These are phyloP conservation scores for Gomphus sp. DNA, from an alignment of 1,284 basidiomycete genomes.

Conservation along the genomic window DNA sequence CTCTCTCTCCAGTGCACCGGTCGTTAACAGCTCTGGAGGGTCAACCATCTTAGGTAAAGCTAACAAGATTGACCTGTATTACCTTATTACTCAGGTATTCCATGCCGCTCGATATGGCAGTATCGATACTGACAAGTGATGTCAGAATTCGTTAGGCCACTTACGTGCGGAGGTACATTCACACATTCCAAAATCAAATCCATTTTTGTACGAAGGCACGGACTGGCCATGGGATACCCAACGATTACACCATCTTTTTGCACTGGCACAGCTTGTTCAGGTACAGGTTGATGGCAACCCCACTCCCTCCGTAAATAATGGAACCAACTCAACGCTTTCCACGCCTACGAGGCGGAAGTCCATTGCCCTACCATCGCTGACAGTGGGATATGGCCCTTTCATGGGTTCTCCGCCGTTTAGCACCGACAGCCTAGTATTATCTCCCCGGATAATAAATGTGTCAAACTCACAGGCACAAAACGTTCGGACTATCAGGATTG, in stretches of 20 bases:
- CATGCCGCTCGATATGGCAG: neutral
- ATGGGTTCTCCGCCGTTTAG: conserved; percentile 11
- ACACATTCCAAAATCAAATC: conserved; percentile 57
- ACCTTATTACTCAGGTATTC: conserved; percentile 70
- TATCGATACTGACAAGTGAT: neutral
- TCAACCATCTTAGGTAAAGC: conserved; percentile 39
- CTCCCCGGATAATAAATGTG: conserved; percentile 11
- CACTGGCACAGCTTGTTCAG: conserved; percentile 55
- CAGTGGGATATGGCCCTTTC: conserved; percentile 11
- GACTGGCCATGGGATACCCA: conserved; percentile 60
- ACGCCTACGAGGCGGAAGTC: conserved; percentile 12
- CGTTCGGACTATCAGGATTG: conserved; percentile 56
- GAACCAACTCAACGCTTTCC: neutral
- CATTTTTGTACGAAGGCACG: conserved; percentile 73
- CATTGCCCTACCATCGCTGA: conserved; percentile 1
- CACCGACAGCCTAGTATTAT: conserved; percentile 15
- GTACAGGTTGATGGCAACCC: conserved; percentile 25
- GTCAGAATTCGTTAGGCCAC: conserved; percentile 58
- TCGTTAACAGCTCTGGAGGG: conserved; percentile 24
- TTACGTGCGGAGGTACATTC: conserved; percentile 69
- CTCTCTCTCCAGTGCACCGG: conserved; percentile 22
- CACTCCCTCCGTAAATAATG: neutral
- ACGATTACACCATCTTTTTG: conserved; percentile 61
- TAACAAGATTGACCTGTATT: conserved; percentile 84
- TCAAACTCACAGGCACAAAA: conserved; percentile 21